phyloP scores from a whole-genome alignment of 768 basidiomycete genomes.

The Coprinopsis strossmayeri region DNA sequence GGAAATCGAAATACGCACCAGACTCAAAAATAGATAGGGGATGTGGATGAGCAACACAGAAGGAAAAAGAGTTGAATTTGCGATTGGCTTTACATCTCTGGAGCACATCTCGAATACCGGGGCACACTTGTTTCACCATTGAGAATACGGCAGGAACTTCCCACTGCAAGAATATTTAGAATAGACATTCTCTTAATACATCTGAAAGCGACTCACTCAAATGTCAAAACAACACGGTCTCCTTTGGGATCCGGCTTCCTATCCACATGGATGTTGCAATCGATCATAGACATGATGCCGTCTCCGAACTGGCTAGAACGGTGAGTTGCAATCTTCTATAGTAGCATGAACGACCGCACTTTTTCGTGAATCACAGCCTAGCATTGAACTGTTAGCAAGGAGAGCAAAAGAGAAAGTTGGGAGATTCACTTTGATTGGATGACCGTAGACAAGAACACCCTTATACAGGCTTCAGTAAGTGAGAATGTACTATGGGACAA shows the following conservation, averaged over 20 bases:
- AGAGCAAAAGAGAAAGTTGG: background rate
- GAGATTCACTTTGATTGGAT: conserved; percentile 60
- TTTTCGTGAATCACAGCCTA: conserved; percentile 78
- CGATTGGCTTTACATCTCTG: background rate
- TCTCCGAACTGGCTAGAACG: conserved; percentile 58
- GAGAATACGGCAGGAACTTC: conserved; percentile 70
- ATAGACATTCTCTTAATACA: background rate
- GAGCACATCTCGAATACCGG: background rate
- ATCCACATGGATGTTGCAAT: conserved; percentile 64
- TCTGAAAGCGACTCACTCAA: conserved; percentile 50
- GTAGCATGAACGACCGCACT: conserved; percentile 27
- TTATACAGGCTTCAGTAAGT: conserved; percentile 17
- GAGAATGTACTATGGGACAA: conserved; percentile 18
- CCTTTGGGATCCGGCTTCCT: conserved; percentile 73
- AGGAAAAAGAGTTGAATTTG: too few species aligned
- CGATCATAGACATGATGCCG: conserved; percentile 87
- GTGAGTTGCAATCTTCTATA: too few species aligned
- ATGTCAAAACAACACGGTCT: conserved; percentile 72
- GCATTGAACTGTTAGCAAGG: background rate
- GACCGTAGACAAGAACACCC: conserved; percentile 72
- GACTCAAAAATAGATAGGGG: too few species aligned
- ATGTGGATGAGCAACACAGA: too few species aligned
- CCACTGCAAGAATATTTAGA: conserved; percentile 39
- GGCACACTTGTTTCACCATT: conserved; percentile 41
- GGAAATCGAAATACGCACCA: too few species aligned